phyloP scores from a whole-genome alignment of 345 rosid species.

The Physaria fendleri region DNA sequence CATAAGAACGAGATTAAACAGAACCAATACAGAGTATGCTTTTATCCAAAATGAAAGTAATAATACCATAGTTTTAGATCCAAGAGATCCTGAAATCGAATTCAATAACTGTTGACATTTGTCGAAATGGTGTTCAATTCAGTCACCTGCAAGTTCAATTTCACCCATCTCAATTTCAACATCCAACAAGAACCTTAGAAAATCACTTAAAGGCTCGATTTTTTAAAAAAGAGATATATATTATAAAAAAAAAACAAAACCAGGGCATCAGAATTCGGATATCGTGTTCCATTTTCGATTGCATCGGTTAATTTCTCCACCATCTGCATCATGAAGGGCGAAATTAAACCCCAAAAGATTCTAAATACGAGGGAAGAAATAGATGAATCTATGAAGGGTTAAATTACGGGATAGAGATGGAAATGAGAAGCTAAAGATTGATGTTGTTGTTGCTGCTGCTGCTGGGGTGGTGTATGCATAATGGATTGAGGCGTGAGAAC shows the following conservation, averaged over 20 bases:
- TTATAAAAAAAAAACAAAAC: too few relatives aligned
- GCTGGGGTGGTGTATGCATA: conserved; percentile 36
- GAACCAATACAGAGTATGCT: background rate
- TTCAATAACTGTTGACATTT: conserved; percentile 86
- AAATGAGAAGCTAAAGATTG: conserved; percentile 91
- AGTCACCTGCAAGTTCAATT: conserved; percentile 30
- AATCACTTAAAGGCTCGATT: background rate
- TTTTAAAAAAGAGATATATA: too few relatives aligned
- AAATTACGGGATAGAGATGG: conserved; percentile 56
- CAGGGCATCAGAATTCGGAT: conserved; percentile 78
- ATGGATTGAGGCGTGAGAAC: conserved; percentile 25
- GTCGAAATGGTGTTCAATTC: conserved; percentile 79
- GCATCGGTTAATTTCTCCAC: conserved; percentile 66
- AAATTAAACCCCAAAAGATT: background rate
- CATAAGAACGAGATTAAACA: background rate
- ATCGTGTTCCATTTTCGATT: conserved; percentile 64
- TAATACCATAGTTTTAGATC: conserved; percentile 58
- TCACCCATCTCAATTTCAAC: background rate
- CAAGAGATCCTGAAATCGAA: conserved; percentile 64
- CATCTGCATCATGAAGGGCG: conserved; percentile 31
- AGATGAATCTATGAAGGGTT: background rate
- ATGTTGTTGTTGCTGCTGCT: conserved; percentile 37
- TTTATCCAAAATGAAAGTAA: background rate
- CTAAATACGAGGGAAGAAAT: background rate
- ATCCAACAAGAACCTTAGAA: conserved; percentile 4